phyloP scores from a whole-genome alignment of 2,329 filamentous ascomycete genomes.

The Neopestalotiopsis sp. region DNA sequence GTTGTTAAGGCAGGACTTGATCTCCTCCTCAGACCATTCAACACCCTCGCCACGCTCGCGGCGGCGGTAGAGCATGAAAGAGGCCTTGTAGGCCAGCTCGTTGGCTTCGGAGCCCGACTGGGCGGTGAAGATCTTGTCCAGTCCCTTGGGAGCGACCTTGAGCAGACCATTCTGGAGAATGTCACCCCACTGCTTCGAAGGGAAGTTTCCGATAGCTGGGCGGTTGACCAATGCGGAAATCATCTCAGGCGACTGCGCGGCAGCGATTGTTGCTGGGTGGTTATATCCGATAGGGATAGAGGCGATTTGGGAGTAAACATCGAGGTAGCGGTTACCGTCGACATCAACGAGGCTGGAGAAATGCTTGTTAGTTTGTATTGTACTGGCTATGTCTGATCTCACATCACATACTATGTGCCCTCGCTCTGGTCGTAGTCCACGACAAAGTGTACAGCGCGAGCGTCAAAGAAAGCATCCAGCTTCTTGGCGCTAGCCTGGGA shows the following conservation, averaged over 20 bases:
- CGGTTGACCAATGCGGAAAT: conserved; percentile 82
- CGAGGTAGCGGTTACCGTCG: conserved; percentile 51
- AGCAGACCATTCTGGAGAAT: conserved; percentile 82
- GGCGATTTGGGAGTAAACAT: conserved; percentile 81
- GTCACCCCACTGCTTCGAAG: conserved; percentile 80
- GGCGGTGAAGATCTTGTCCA: conserved; percentile 88
- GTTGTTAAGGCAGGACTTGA: conserved; percentile 80
- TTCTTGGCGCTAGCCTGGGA: conserved; percentile 46
- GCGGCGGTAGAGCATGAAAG: conserved; percentile 90
- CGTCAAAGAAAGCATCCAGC: conserved; percentile 56
- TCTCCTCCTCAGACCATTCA: conserved; percentile 80
- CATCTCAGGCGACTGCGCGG: conserved; percentile 80
- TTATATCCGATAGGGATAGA: conserved; percentile 94
- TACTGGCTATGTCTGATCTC: neutral
- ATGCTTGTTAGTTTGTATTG: neutral
- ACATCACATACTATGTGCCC: conserved; percentile 50
- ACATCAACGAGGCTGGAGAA: conserved; percentile 48
- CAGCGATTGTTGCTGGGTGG: conserved; percentile 75
- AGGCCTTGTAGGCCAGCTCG: conserved; percentile 92
- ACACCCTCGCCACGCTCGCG: conserved; percentile 79
- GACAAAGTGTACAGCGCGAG: conserved; percentile 57
- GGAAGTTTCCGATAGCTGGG: conserved; percentile 89
- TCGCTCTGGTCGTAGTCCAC: conserved; percentile 58
- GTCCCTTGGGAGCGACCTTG: conserved; percentile 79
- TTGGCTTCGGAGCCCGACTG: conserved; percentile 91